phyloP scores from a whole-genome alignment of 2,329 filamentous ascomycete genomes.

The Cytospora piceicola region DNA sequence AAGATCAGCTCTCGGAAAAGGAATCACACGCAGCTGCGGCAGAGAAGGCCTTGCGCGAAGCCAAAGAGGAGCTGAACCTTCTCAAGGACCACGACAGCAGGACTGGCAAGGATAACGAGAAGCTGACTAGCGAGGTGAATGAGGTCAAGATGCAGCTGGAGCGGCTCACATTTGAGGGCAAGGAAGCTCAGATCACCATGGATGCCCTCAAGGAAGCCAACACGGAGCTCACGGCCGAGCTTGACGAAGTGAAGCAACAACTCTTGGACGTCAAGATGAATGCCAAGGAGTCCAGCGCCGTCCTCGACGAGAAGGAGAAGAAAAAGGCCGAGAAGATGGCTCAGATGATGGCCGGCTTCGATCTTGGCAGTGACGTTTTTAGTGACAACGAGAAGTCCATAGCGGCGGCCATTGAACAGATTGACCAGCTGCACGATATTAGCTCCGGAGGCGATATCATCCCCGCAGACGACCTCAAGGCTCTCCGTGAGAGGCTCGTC shows the following conservation, averaged over 20 bases:
- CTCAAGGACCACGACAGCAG: constrained; percentile 86
- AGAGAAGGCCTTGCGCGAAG: constrained; percentile 80
- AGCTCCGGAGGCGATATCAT: constrained; percentile 78
- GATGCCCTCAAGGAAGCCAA: constrained; percentile 97
- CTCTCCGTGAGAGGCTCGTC: constrained; percentile 76
- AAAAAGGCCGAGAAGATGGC: constrained; percentile 99
- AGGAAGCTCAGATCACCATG: constrained; percentile 97
- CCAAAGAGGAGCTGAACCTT: constrained; percentile 81
- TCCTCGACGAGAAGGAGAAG: constrained; percentile 95
- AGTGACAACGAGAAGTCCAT: constrained; percentile 90
- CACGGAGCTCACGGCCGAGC: constrained; percentile 83
- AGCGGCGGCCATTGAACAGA: constrained; percentile 78
- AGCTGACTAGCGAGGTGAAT: constrained; percentile 81
- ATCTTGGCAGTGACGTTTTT: constrained; percentile 89
- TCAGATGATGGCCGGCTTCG: constrained; percentile 99
- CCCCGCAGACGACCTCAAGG: constrained; percentile 77
- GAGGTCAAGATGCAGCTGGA: constrained; percentile 97
- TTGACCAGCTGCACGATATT: constrained; percentile 78
- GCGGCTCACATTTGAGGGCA: constrained; percentile 92
- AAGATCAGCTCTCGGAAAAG: constrained; percentile 93
- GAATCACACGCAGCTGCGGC: constrained; percentile 79
- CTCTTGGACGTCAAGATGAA: constrained; percentile 95
- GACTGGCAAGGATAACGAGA: constrained; percentile 88
- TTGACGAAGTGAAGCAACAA: constrained; percentile 96
- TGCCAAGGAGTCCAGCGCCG: constrained; percentile 87